These are phyloP conservation scores for Leccinum truebloodii DNA, from an alignment of 768 basidiomycete species.

Conservation along the genomic window DNA sequence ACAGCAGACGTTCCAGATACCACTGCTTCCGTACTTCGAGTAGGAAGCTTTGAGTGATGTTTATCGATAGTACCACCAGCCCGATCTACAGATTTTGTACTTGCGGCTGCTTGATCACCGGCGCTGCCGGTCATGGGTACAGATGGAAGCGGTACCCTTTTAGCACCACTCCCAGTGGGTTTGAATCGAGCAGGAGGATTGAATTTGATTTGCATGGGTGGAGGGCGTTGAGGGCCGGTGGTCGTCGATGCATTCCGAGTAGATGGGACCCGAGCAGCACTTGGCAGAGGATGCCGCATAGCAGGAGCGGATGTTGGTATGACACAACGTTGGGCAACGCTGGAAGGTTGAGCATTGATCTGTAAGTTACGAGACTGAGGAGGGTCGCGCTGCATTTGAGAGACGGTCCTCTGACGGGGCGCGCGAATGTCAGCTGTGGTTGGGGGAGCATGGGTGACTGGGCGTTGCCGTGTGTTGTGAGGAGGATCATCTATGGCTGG, in stretches of 20 bases:
- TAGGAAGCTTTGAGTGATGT: conserved; percentile 13
- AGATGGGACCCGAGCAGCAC: conserved; percentile 6
- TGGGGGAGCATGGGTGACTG: neutral
- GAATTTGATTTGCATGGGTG: conserved; percentile 24
- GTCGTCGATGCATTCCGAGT: conserved; percentile 4
- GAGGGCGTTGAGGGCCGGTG: conserved; percentile 29
- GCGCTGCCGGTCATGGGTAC: conserved; percentile 2
- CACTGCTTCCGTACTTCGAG: conserved; percentile 4
- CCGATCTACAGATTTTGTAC: conserved; percentile 3
- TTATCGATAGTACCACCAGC: conserved; percentile 2
- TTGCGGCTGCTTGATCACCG: conserved; percentile 4
- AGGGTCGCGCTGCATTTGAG: conserved; percentile 20
- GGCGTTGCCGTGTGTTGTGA: conserved; percentile 11
- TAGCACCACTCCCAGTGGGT: conserved; percentile 31
- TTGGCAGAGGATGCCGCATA: conserved; percentile 8
- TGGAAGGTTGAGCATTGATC: conserved; percentile 18
- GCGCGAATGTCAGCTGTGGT: conserved; percentile 7
- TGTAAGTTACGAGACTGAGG: conserved; percentile 19
- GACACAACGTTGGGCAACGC: conserved; percentile 20
- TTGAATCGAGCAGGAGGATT: conserved; percentile 27
- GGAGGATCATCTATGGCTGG: neutral
- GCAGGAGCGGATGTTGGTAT: conserved; percentile 13
- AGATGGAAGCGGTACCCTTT: conserved; percentile 34
- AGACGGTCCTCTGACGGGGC: conserved; percentile 20
- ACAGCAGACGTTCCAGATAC: conserved; percentile 4